Conservation (phyloP, 2,329 filamentous ascomycete species). For the Acarospora socialis region DNA sequence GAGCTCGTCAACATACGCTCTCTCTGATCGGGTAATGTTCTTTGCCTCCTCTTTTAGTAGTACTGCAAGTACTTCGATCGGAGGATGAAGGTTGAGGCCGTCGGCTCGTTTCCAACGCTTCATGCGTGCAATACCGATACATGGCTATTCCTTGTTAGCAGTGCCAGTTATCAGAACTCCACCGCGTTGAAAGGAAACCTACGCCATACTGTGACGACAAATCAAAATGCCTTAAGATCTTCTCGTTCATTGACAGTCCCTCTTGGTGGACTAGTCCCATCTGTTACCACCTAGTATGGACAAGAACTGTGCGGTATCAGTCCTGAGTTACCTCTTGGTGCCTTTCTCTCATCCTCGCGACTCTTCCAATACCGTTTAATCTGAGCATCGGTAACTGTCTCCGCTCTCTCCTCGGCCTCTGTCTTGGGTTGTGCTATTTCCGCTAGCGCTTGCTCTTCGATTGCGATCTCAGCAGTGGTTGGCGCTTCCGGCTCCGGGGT, state of each 20-base stretch:
- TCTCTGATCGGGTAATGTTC: constrained; percentile 33
- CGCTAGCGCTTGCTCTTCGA: constrained; percentile 35
- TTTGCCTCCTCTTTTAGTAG: constrained; percentile 55
- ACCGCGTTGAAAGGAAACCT: constrained; percentile 38
- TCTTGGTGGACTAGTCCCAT: constrained; percentile 64
- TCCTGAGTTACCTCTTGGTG: constrained; percentile 37
- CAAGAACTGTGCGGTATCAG: not conserved
- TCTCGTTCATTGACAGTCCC: constrained; percentile 59
- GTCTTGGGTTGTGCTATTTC: constrained; percentile 23
- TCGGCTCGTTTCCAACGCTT: constrained; percentile 84
- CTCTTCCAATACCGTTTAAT: constrained; percentile 64
- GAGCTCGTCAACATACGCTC: constrained; percentile 59
- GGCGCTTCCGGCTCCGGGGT: constrained; percentile 12
- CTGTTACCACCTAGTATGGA: not conserved
- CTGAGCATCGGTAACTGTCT: constrained; percentile 50
- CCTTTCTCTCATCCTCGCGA: constrained; percentile 54
- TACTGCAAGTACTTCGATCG: constrained; percentile 79
- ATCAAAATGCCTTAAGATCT: constrained; percentile 83
- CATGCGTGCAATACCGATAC: constrained; percentile 66
- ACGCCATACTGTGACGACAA: constrained; percentile 84
- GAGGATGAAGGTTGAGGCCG: constrained; percentile 67
- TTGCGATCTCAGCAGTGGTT: constrained; percentile 23
- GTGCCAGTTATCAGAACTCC: constrained; percentile 10
- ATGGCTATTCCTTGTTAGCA: constrained; percentile 46
- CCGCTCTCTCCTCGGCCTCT: constrained; percentile 41